Evolutionary conservation across 805 yeast genomes (phyloP), one percentile per base, ranked within the genome.

Genomic region (Lipomyces yamanashiensis): DNA sequence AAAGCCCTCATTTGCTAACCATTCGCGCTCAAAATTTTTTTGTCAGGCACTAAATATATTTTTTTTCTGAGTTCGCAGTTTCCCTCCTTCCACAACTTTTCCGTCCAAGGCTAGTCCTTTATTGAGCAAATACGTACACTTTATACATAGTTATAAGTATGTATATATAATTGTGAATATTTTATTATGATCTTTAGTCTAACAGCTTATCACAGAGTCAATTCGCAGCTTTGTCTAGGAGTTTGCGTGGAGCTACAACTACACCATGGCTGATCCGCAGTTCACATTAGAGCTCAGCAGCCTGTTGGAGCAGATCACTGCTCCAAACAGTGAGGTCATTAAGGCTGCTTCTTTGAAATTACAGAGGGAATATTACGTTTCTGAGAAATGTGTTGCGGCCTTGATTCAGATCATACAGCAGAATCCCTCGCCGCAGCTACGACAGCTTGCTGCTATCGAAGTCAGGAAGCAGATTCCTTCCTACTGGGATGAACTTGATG

Each of bases 381-480:
- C 86, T 71, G 84, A 90, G 34, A 79, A 83, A 70, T 84, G 93
- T 19, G 82, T 93, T 64, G 95, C 96, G 19, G 87, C 96, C 10
- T 81, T 93, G 75, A 80, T 93, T 71, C 95, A 90, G 72, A 84
- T 95, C 65, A 81, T 91, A 73, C 92, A 89, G 76, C 82, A 81
- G 69, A 86, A 87, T 70, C 78, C 82, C 47, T 87, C 87, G 71
- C 87, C 84, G 68, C 89, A 89, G 72, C 75, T 92, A 71, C 88
- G 90, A 73, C 96, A 92, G 77, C 82, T 95, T 66, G 96, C 98
- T n/a, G 96, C 97, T 66, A 97, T 95, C 67, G 99, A 95, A 79
- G 91, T 92, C 47, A 86, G 97, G 78, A 95, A 95, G 77, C 84
- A 89, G 73, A 85, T 92, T 45, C 74, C 81, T 58, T 80, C 82